Percentiles rank a stretch among this genome's conserved stretches.
These are phyloP conservation scores for Aspergillus steynii DNA, from an alignment of 495 filamentous ascomycete species.

Conservation along the genomic window DNA sequence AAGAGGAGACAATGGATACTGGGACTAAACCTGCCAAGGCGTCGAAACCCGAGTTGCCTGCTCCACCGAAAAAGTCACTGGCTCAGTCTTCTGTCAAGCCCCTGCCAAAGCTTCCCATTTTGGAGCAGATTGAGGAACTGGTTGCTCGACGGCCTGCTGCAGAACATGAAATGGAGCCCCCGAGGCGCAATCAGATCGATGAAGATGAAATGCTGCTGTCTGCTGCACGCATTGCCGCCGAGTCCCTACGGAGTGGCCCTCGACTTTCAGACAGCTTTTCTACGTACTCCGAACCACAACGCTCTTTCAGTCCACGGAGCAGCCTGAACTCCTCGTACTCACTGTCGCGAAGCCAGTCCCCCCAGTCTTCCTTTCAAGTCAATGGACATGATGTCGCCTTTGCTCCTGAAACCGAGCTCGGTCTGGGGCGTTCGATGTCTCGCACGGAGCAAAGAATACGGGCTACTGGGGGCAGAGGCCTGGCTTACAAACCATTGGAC, in stretches of 20 bases:
- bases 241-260: conserved; percentile 40
- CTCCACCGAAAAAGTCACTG: conserved; percentile 31
- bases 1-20: conserved; percentile 12
- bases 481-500: conserved; percentile 44
- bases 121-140: conserved; percentile 34
- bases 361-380: conserved; percentile 23
- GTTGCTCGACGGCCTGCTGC: conserved; percentile 24
- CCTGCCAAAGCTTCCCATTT: conserved; percentile 41
- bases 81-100: conserved; percentile 35
- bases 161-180: conserved; percentile 22
- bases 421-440: conserved; percentile 40
- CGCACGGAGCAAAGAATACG: conserved; percentile 44
- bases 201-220: conserved; percentile 46
- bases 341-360: conserved; percentile 32
- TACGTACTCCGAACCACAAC: conserved; percentile 21
- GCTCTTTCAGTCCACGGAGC: conserved; percentile 28
- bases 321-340: conserved; percentile 26
- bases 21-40: conserved; percentile 29
- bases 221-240: conserved; percentile 44
- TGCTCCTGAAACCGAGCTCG: conserved; percentile 39
- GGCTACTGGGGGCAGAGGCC: conserved; percentile 39
- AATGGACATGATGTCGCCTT: conserved; percentile 42
- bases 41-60: conserved; percentile 14
- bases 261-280: conserved; percentile 30
- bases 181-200: conserved; percentile 35